phyloP scores from a whole-genome alignment of 441 rosid genomes.

The Omphalea diandra region DNA sequence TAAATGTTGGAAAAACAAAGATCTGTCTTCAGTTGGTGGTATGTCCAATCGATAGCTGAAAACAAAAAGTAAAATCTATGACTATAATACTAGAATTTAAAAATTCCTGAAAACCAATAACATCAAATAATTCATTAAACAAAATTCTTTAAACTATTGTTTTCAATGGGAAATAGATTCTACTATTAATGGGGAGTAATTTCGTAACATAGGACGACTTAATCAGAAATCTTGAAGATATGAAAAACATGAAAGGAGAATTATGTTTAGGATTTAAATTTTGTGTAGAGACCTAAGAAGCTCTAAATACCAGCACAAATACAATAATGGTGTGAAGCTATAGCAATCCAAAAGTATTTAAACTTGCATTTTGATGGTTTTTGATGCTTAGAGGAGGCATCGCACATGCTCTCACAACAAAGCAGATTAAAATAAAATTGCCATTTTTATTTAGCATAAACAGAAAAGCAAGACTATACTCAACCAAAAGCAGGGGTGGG shows the following conservation, averaged over 20 bases:
- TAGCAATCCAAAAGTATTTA: slow-evolving; percentile 7
- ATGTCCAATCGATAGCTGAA: slow-evolving; percentile 77
- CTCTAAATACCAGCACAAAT: neutral
- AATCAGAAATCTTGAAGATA: neutral
- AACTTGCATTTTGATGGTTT: slow-evolving; percentile 1
- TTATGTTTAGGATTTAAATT: neutral
- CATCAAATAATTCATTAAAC: neutral
- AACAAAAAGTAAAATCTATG: slow-evolving; percentile 27
- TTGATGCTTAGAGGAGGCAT: neutral
- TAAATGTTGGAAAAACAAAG: slow-evolving; percentile 68
- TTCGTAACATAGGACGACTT: neutral
- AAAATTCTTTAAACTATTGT: neutral
- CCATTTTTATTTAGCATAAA: neutral
- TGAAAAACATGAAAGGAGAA: neutral
- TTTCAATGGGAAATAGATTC: neutral
- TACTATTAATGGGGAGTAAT: neutral
- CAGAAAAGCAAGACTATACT: neutral
- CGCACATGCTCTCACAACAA: neutral
- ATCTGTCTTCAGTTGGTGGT: slow-evolving; percentile 81
- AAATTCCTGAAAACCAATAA: neutral
- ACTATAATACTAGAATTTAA: slow-evolving; percentile 18
- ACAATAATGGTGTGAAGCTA: slow-evolving; percentile 1
- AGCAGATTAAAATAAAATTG: neutral
- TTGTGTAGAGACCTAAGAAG: neutral
- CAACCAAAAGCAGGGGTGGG: too few species aligned